Base-by-base conservation (phyloP, 2,329 filamentous ascomycete genomes). In the Apiospora aurea region DNA sequence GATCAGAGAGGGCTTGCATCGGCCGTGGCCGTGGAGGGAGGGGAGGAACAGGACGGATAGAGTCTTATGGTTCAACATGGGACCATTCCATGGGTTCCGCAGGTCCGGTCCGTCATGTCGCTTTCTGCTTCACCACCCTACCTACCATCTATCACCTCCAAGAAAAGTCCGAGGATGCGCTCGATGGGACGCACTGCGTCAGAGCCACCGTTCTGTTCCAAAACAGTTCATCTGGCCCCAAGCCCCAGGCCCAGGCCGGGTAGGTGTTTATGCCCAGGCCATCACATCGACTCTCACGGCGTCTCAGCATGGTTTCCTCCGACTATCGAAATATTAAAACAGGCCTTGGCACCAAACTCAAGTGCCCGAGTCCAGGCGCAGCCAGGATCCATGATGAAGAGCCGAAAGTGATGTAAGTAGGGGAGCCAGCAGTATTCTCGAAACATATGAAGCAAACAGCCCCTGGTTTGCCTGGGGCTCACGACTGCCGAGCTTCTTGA, bases 281-380 rank as follows among this genome's bases (percentile, higher is more conserved):
- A 21, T n/a, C 10, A 41, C 41, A 41, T 64, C 34, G 10, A 29
- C 34, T 41, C 57, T 64, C 57, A 64, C 1, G 18, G 57, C 41
- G 57, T 64, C 57, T 64, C 57, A 64, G 57, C 57, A 41, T 64
- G 57, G 57, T 38, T 64, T 64, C 34, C 57, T 64, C 57, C 57
- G 34, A 64, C 57, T 41, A 64, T 64, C 34, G 34, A 64, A 64
- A 41, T 64, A 24, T 64, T 64, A 38, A 64, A n/a, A 41, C 10
- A 41, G 34, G 34, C 4, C 34, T 41, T 64, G 57, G 57, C 57
- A 64, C 29, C 46, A n/a, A 49, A 64, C 34, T 34, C 34, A 18
- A 38, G 18, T n/a, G 4, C 8, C n/a, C 21, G 18, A 24, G 34
- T 5, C 34, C 11, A 41, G 57, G 29, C 57, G 18, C n/a, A 13